Evolutionary conservation across 768 basidiomycete genomes (phyloP), one percentile per base, ranked within the genome.

Genomic region (Ramaria sp.): DNA sequence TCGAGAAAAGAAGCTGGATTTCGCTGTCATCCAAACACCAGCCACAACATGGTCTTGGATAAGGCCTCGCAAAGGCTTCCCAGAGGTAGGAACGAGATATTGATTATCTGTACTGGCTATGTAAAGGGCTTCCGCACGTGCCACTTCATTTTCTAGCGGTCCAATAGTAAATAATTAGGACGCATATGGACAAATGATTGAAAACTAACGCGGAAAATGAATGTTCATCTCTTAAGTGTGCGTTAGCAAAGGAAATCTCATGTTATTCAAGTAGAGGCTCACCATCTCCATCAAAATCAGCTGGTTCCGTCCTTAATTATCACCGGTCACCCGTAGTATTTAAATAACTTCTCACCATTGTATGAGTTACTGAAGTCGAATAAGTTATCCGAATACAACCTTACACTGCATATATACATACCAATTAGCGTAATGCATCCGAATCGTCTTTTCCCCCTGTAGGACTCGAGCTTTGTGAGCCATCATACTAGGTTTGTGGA

Each of bases 401-500:
- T 9, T 22, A 25, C 55, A 22, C 1, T 25, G 20, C 20, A 47
- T 12, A 37, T 9, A 55, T 13, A 55, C 62, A 43, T 56, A 95
- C 93, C 95, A 99, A 64, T 99, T 99, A 24, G 96, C 95, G 65
- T 99, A 99, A 72, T 99, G 96, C 94, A 99, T 94, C 13, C 96
- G 81, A 65, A 99, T 98, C 0, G 96, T 98, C 74, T 97, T 99
- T 70, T 99, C 96, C 24, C 95, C 96, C 58, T 83, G 79, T 58
- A 99, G 67, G 18, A 98, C 86, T 55, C 85, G 84, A 15, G 95
- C 95, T 61, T 81, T 86, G 66, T 99, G 96, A 7, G 84, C 85
- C 96, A 99, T 99, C 95, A 99, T 99, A 75, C 89, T 92, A 20
- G 96, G 95, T 65, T 99, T 99, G 67, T 99, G 96, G 50, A 99